Evolutionary conservation across 805 yeast genomes (phyloP).

Genomic region (Spathaspora passalidarum): DNA sequence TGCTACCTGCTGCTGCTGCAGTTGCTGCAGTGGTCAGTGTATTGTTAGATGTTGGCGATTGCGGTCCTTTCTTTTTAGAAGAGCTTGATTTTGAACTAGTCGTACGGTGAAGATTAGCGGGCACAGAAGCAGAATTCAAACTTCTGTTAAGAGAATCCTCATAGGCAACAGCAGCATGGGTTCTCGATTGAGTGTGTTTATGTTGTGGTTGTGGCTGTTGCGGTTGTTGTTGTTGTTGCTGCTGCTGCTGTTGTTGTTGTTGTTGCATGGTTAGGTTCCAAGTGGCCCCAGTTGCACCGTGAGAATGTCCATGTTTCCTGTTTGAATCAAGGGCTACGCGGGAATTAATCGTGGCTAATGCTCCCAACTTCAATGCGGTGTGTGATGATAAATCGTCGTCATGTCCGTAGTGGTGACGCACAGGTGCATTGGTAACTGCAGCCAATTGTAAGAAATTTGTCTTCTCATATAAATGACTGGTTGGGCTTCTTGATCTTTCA

Average conservation of each 20-base stretch:
- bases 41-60: slow-evolving; percentile 15
- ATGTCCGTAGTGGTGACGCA: slow-evolving; percentile 12
- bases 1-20: slow-evolving; percentile 5
- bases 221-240: slow-evolving; percentile 12
- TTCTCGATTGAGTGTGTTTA: slow-evolving; percentile 1
- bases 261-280: slow-evolving; percentile 5
- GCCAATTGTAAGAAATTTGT: slow-evolving; percentile 41
- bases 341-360: slow-evolving; percentile 61
- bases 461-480: slow-evolving; percentile 41
- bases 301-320: slow-evolving; percentile 25
- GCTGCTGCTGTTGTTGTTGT: slow-evolving; percentile 2
- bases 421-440: slow-evolving; percentile 21
- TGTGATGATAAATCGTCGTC: slow-evolving; percentile 30
- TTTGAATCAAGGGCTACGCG: slow-evolving; percentile 47
- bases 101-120: slow-evolving; percentile 19
- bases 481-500: slow-evolving; percentile 38
- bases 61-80: slow-evolving; percentile 9
- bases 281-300: slow-evolving; percentile 3
- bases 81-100: slow-evolving; percentile 1
- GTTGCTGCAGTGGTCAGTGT: slow-evolving; percentile 7
- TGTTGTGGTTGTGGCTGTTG: slow-evolving; percentile 11
- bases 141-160: slow-evolving; percentile 37
- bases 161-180: slow-evolving; percentile 11
- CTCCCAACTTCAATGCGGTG: slow-evolving; percentile 59
- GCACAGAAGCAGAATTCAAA: slow-evolving; percentile 37